Conservation (phyloP, 2,329 filamentous ascomycete genomes). For the Cercospora brassicicola region DNA sequence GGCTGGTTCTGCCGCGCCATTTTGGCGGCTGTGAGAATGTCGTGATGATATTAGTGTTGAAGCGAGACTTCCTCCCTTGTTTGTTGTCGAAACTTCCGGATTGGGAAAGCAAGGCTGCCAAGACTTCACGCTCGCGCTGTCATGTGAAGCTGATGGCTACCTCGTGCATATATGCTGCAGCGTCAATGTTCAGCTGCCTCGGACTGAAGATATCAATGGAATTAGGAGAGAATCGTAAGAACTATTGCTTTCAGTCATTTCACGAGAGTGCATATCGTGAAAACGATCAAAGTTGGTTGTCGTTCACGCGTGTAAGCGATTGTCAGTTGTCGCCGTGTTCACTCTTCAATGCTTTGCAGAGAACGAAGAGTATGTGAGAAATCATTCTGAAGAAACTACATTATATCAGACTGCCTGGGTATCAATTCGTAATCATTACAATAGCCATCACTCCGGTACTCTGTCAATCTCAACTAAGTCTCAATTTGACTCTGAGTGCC, state of each 20-base stretch:
- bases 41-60: background rate
- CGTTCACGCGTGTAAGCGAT: background rate
- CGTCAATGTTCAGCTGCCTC: too few relatives aligned
- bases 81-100: slow-evolving; percentile 9
- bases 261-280: background rate
- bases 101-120: background rate
- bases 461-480: background rate
- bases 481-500: background rate
- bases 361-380: background rate
- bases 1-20: slow-evolving; percentile 43
- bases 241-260: background rate
- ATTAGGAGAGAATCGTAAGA: background rate
- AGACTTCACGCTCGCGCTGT: background rate
- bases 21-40: slow-evolving; percentile 2
- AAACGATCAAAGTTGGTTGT: background rate
- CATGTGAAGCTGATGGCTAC: background rate
- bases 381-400: background rate
- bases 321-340: background rate
- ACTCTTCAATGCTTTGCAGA: too few relatives aligned
- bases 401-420: slow-evolving; percentile 15
- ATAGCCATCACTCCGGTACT: background rate
- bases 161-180: too few relatives aligned
- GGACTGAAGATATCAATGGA: background rate
- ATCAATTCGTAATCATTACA: slow-evolving; percentile 18
- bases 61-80: background rate